Evolutionary conservation across 257 asterid genomes (phyloP).

Genomic region (Jacaranda mimosifolia): DNA sequence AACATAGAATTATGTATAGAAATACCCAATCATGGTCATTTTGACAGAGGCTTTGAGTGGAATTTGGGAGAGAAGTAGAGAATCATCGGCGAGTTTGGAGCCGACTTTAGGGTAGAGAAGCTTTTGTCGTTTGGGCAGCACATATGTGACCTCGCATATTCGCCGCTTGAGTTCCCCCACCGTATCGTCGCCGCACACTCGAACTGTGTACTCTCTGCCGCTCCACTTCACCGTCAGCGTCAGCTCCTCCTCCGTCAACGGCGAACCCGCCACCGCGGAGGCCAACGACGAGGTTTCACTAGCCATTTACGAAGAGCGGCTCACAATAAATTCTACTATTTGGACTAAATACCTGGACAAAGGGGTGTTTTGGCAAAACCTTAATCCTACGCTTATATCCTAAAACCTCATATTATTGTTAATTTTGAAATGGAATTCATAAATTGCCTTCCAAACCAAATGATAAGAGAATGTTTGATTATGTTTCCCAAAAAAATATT

Average conservation of each 20-base stretch:
- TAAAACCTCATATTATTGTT: too few relatives aligned
- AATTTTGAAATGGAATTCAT: too few relatives aligned
- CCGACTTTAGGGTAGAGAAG: conserved; percentile 94
- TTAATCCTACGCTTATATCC: background rate
- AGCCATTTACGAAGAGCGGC: conserved; percentile 54
- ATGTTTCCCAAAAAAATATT: too few relatives aligned
- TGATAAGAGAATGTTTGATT: too few relatives aligned
- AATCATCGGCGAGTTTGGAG: conserved; percentile 84
- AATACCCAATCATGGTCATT: conserved; percentile 95
- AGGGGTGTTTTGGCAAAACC: background rate
- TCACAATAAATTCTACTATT: background rate
- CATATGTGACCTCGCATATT: conserved; percentile 82
- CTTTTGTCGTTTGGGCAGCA: conserved; percentile 92
- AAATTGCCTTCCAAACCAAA: too few relatives aligned
- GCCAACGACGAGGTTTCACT: conserved; percentile 64
- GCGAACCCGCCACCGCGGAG: conserved; percentile 52
- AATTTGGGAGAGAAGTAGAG: conserved; percentile 74
- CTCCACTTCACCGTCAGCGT: conserved; percentile 94
- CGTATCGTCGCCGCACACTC: conserved; percentile 91
- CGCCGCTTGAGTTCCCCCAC: conserved; percentile 91
- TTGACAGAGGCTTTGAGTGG: conserved; percentile 84
- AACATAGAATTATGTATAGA: background rate
- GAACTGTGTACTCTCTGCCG: conserved; percentile 88
- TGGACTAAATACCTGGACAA: background rate
- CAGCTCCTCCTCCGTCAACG: conserved; percentile 81